Evolutionary conservation across 2,329 filamentous ascomycete species (phyloP), one percentile per base, ranked within the genome.

Genomic region (Apiospora rasikravindrae): DNA sequence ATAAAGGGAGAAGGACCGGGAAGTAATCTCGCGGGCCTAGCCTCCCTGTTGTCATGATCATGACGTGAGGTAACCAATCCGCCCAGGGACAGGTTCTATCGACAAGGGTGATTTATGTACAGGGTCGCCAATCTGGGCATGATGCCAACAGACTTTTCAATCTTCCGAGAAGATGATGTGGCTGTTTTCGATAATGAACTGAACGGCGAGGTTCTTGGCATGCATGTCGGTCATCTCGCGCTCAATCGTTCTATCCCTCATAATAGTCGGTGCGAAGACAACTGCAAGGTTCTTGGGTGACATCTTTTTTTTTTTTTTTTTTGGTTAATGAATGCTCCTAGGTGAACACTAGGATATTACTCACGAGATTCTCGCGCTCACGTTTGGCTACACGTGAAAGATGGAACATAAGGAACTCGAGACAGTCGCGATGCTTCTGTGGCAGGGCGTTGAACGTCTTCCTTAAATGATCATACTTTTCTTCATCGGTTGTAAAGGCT

Each of bases 181-280:
- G 80, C 93, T 95, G 82, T 98, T 93, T 81, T 98, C 96, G 75
- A 98, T 93, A 79, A 99, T 87, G 78, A 96, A 97, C 84, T 98
- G 95, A 76, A 98, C 92, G 7, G 94, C 94, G 75, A 93, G 88
- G 77, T 98, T 97, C 88, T 98, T 98, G 77, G 92, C 89, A 80
- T 96, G 93, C 87, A 98, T 97, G 81, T 99, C 96, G 42, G 92
- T 96, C 91, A 99, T 97, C 82, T 99, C 96, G 73, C 95, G 91
- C 81, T 97, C 94, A 73, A 98, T 89, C 78, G 92, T 96, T 80
- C 91, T 88, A 71, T 97, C 95, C 77, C 96, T 90, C 94, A 99
- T 97, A 77, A 99, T 97, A 0, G 96, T 99, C 10, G 96, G 96
- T 11, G 96, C 96, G 81, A 99, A 99, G 49, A 99, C 96, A 57